Base-by-base conservation (phyloP, 2,329 filamentous ascomycete genomes). In the Hymenoscyphus fraxineus region DNA sequence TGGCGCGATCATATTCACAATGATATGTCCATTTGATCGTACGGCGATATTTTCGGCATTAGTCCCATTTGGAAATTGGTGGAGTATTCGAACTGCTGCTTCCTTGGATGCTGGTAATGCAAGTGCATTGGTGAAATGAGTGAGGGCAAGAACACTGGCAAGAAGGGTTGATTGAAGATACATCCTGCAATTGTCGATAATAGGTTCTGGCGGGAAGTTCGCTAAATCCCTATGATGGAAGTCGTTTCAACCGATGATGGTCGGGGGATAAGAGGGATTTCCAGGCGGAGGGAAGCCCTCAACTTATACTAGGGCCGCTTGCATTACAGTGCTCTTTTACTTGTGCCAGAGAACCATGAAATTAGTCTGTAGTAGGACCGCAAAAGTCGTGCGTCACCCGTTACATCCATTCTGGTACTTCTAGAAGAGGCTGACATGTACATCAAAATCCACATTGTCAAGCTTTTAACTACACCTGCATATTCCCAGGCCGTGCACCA, bases 11-110 rank as follows among this genome's bases (percentile, higher is more conserved):
- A 63, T n/a, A 13, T 54, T 58, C 32, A 66, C 19, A 6, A 66
- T 61, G 84, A 82, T 69, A 82, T 80, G 72, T 86, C 83, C 74
- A 86, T 84, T 44, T 80, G 78, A 39, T 80, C 80, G 55, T 79
- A 81, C 39, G 40, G 61, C 64, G 22, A 67, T 47, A n/a, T 65
- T 65, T 38, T 67, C 66, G n/a, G 66, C 27, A 40, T 54, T 59
- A 16, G 64, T 60, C 61, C 6, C 61, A 61, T 3, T 60, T 19
- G 58, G 62, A 35, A 64, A 64, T 41, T 64, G 57, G 44, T 60
- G 40, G 16, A 61, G 16, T 44, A 44, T n/a, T 16, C 41, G 41
- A 4, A 44, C 41, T 44, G 41, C 41, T 15, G 58, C 7, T 27
- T 19, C n/a, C 27, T 61, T 31, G 39, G 13, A 16, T 51, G 32